phyloP scores from a whole-genome alignment of 2,329 filamentous ascomycete species.

The Penicillium expansum region DNA sequence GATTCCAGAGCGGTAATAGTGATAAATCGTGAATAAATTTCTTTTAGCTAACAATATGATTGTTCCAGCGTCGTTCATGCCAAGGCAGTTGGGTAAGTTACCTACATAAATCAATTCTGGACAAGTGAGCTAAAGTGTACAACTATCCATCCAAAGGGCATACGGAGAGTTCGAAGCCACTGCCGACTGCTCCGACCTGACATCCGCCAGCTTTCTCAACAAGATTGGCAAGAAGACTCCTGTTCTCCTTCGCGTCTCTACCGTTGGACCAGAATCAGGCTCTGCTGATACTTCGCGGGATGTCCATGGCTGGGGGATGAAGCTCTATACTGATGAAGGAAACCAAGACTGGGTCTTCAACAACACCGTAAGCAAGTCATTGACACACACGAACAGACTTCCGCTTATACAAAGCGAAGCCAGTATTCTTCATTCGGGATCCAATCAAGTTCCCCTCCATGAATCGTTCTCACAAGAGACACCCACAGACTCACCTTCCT shows the following conservation, averaged over 20 bases:
- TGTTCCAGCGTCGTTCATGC: neutral
- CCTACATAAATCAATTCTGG: too few relatives aligned
- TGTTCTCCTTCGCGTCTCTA: neutral
- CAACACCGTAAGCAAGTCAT: neutral
- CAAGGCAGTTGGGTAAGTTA: neutral
- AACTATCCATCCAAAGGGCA: too few relatives aligned
- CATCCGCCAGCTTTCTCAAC: neutral
- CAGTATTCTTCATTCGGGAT: neutral
- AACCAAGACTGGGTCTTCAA: neutral
- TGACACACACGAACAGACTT: neutral
- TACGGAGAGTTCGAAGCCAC: neutral
- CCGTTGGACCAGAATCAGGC: neutral
- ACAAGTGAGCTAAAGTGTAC: too few relatives aligned
- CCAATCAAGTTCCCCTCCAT: neutral
- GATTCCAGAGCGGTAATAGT: neutral
- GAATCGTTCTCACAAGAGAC: neutral
- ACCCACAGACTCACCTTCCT: neutral
- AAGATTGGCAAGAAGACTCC: neutral
- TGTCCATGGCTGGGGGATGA: neutral
- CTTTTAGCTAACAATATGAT: too few relatives aligned
- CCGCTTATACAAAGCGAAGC: neutral
- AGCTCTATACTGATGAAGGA: neutral
- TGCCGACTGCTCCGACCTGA: neutral
- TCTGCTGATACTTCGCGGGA: neutral
- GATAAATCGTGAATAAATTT: too few relatives aligned